Evolutionary conservation across 768 basidiomycete species (phyloP).

Genomic region (Termitomyces heimii): DNA sequence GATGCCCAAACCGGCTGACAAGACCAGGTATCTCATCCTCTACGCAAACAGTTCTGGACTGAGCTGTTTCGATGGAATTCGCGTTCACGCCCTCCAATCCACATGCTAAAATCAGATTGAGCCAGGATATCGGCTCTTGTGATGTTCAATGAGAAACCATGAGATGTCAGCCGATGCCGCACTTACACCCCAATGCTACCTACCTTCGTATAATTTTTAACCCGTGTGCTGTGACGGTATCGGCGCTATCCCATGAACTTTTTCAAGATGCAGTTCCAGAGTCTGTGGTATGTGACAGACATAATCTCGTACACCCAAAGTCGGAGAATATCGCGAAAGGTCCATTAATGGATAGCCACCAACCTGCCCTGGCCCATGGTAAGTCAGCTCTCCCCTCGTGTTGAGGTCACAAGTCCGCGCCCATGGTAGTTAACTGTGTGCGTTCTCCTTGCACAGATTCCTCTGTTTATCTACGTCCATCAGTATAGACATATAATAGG

Average conservation of each 20-base stretch:
- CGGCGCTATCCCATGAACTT: conserved; percentile 52
- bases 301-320: conserved; percentile 71
- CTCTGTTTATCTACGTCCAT: conserved; percentile 81
- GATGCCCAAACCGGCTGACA: conserved; percentile 37
- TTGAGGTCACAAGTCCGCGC: conserved; percentile 85
- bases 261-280: conserved; percentile 56
- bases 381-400: conserved; percentile 93
- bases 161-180: conserved; percentile 88
- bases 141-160: conserved; percentile 93
- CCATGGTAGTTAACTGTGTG: conserved; percentile 59
- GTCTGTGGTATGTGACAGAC: conserved; percentile 77
- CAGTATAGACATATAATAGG: conserved; percentile 87
- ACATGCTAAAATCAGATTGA: conserved; percentile 84
- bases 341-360: conserved; percentile 95
- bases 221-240: conserved; percentile 80
- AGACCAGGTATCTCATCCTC: conserved; percentile 48
- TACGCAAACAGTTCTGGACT: conserved; percentile 33
- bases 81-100: conserved; percentile 82
- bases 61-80: conserved; percentile 52
- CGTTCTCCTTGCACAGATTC: conserved; percentile 53
- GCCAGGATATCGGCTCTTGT: conserved; percentile 82
- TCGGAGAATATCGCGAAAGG: conserved; percentile 71
- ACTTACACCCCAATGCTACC: conserved; percentile 97
- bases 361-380: conserved; percentile 96
- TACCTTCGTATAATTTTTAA: conserved; percentile 75